phyloP scores from a whole-genome alignment of 345 rosid species.

The Microthlaspi erraticum region DNA sequence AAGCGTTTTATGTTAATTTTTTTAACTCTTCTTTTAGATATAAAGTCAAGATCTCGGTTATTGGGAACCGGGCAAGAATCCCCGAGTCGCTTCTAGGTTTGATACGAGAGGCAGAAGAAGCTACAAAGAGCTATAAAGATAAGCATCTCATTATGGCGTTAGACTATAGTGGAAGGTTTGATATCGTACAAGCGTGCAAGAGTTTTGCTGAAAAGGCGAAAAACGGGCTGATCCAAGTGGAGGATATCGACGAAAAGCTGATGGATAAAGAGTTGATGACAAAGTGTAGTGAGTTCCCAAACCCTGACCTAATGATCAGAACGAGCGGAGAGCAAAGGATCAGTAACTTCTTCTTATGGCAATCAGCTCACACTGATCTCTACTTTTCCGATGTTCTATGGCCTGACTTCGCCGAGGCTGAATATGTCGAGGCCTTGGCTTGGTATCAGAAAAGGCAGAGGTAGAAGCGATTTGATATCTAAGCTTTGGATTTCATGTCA shows the following conservation, averaged over 20 bases:
- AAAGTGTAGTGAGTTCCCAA: slow-evolving; percentile 60
- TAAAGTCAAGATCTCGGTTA: slow-evolving; percentile 60
- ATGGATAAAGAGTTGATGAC: slow-evolving; percentile 70
- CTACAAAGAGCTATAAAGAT: slow-evolving; percentile 51
- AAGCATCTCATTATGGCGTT: slow-evolving; percentile 69
- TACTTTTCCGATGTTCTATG: slow-evolving; percentile 59
- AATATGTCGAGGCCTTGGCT: slow-evolving; percentile 62
- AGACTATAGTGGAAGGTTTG: slow-evolving; percentile 75
- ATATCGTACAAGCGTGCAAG: slow-evolving; percentile 70
- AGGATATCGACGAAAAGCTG: slow-evolving; percentile 59
- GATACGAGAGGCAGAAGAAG: slow-evolving; percentile 54
- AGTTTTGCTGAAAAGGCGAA: slow-evolving; percentile 57
- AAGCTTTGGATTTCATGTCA: not conserved
- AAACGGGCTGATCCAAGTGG: slow-evolving; percentile 53
- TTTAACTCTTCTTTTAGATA: slow-evolving; percentile 39
- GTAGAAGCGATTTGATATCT: slow-evolving; percentile 30
- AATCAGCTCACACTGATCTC: slow-evolving; percentile 80
- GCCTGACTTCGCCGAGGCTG: slow-evolving; percentile 73
- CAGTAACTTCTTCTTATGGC: slow-evolving; percentile 86
- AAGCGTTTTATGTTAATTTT: not conserved
- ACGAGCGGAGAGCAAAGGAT: slow-evolving; percentile 80
- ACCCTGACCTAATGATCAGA: slow-evolving; percentile 72
- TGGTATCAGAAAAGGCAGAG: slow-evolving; percentile 52
- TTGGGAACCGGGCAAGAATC: slow-evolving; percentile 62
- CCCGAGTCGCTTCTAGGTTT: slow-evolving; percentile 47